A percentile compares a stretch with the other conserved stretches of the same genome.
Evolutionary conservation across 441 rosid genomes (phyloP).

Genomic region (Metrosideros polymorpha): DNA sequence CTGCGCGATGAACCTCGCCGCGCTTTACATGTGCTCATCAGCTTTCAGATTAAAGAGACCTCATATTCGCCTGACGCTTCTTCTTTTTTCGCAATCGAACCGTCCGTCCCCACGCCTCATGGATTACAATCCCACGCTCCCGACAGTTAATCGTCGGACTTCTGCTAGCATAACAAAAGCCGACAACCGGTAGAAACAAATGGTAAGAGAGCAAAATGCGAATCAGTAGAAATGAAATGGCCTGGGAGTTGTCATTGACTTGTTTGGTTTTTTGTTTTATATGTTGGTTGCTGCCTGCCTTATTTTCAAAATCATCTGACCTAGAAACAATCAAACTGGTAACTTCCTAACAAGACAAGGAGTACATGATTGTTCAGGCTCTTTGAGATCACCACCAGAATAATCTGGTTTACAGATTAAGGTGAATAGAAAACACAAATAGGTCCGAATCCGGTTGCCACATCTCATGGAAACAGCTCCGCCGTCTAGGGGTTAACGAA

Average conservation of each 20-base stretch:
- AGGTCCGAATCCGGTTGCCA: neutral
- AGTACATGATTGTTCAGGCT: neutral
- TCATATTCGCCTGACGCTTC: neutral
- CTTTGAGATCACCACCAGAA: neutral
- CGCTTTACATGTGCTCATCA: neutral
- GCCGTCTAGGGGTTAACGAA: neutral
- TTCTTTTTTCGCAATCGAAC: neutral
- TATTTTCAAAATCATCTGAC: neutral
- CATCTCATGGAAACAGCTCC: neutral
- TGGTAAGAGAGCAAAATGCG: neutral
- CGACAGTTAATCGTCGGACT: neutral
- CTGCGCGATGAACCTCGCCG: neutral
- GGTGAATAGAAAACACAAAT: neutral
- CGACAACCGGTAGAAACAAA: neutral
- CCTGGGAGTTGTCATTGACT: neutral
- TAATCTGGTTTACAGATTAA: neutral
- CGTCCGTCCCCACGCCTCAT: neutral
- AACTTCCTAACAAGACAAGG: neutral
- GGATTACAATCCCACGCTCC: fast-evolving
- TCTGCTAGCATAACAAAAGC: neutral
- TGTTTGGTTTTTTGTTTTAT: neutral
- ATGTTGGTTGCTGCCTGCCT: neutral
- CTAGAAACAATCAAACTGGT: neutral
- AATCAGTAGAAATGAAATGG: neutral
- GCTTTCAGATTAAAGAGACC: neutral